Percentiles rank a stretch among this genome's conserved stretches.
Evolutionary conservation across 768 basidiomycete genomes (phyloP).

Genomic region (Pisolithus sp.): DNA sequence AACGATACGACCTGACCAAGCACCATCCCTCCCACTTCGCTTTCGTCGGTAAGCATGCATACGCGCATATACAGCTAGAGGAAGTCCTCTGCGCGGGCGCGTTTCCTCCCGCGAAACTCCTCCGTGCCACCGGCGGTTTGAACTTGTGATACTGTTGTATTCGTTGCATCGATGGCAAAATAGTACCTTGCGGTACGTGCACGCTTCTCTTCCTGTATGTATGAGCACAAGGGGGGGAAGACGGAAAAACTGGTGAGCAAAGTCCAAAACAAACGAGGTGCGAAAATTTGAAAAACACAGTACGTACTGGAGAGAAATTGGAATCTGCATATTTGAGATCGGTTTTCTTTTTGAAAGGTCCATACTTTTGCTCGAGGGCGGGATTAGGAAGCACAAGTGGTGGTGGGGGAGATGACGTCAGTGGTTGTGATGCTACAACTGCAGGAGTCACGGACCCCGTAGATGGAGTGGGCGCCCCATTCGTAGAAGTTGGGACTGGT

Average conservation of each 20-base stretch:
- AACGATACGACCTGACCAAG: slow-evolving; percentile 4
- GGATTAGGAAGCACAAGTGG: slow-evolving; percentile 48
- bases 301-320: slow-evolving; percentile 71
- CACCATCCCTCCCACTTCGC: neutral
- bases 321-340: slow-evolving; percentile 68
- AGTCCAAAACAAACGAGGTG: neutral
- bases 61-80: slow-evolving; percentile 33
- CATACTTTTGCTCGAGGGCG: slow-evolving; percentile 56
- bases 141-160: slow-evolving; percentile 9
- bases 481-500: slow-evolving; percentile 20
- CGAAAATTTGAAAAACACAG: neutral
- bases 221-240: too few species aligned
- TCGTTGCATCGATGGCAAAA: slow-evolving; percentile 37
- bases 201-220: slow-evolving; percentile 67
- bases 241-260: too few species aligned
- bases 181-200: slow-evolving; percentile 61
- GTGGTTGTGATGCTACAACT: slow-evolving; percentile 4
- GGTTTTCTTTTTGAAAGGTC: slow-evolving; percentile 71
- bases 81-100: slow-evolving; percentile 84
- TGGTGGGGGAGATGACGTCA: neutral
- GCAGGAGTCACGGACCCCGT: neutral
- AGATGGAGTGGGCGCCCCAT: slow-evolving; percentile 17
- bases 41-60: too few species aligned
- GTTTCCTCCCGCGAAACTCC: slow-evolving; percentile 73
- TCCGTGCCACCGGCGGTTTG: slow-evolving; percentile 31